Evolutionary conservation across 305 asterid species (phyloP).

Genomic region (Withania somnifera): DNA sequence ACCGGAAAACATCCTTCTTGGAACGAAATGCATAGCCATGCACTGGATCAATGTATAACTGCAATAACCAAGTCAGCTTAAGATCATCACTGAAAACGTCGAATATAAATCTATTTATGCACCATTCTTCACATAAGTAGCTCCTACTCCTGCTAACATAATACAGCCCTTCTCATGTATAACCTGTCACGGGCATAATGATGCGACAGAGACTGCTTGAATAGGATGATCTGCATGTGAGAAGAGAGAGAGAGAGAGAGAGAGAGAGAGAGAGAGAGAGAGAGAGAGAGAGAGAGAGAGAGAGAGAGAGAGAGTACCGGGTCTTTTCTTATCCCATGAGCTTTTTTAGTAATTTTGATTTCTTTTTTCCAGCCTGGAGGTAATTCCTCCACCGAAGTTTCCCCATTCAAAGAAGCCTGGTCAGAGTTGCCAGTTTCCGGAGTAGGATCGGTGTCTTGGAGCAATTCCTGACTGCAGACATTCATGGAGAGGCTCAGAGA

Average conservation of each 20-base stretch:
- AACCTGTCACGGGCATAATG: neutral
- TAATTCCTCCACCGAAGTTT: conserved; percentile 10
- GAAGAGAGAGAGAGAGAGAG: no score
- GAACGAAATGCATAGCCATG: conserved; percentile 39
- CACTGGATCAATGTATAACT: conserved; percentile 45
- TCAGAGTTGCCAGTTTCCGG: neutral
- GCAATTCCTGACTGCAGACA: neutral
- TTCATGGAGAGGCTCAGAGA: neutral
- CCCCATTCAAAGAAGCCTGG: neutral
- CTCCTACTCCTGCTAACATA: neutral
- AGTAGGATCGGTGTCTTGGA: neutral
- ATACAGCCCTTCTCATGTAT: neutral
- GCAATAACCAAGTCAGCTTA: conserved; percentile 12
- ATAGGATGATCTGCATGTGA: neutral
- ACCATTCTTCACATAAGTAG: neutral
- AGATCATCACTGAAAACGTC: neutral
- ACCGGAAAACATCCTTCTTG: conserved; percentile 33
- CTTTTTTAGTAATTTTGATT: conserved; percentile 30
- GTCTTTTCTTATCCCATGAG: conserved; percentile 29
- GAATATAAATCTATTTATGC: neutral
- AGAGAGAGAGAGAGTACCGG: conserved; percentile 29
- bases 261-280: neutral
- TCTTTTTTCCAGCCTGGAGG: conserved; percentile 69
- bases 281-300: neutral
- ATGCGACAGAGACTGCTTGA: neutral